These are phyloP conservation scores for Vickermania ingenoplastis DNA, from an alignment of 208 protist species.

Conservation along the genomic window DNA sequence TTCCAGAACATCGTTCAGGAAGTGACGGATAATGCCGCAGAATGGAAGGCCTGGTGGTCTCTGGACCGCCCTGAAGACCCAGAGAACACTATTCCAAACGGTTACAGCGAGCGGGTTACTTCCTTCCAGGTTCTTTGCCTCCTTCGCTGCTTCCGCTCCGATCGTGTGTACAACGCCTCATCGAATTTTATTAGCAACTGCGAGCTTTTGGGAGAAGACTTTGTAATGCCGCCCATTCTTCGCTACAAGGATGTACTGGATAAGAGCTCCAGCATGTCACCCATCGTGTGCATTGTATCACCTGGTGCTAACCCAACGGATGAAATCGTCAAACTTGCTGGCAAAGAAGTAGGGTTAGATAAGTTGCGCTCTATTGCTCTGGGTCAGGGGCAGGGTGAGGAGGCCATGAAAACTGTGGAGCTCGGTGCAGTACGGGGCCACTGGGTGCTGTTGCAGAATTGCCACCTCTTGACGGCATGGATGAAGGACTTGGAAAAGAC, in stretches of 20 bases:
- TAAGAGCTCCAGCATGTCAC: conserved; percentile 87
- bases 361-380: conserved; percentile 95
- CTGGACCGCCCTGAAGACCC: conserved; percentile 90
- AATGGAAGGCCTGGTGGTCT: conserved; percentile 91
- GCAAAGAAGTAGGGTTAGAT: conserved; percentile 89
- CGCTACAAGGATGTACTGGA: conserved; percentile 94
- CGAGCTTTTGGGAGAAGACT: conserved; percentile 89
- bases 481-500: conserved; percentile 98
- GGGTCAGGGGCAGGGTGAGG: conserved; percentile 96
- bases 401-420: conserved; percentile 95
- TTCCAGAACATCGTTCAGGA: conserved; percentile 79
- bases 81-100: conserved; percentile 58
- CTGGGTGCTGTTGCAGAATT: conserved; percentile 99
- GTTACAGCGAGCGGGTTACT: conserved; percentile 59
- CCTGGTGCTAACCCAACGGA: conserved; percentile 97
- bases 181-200: conserved; percentile 91
- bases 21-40: conserved; percentile 61
- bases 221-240: conserved; percentile 95
- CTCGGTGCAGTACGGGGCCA: conserved; percentile 92
- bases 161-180: conserved; percentile 93
- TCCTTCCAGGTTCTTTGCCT: conserved; percentile 93
- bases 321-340: conserved; percentile 96
- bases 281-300: conserved; percentile 98
- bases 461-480: conserved; percentile 97
- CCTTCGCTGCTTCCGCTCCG: conserved; percentile 95